Evolutionary conservation across 176 grass and related monocot species (phyloP).

Genomic region (Rhynchospora tenuis): DNA sequence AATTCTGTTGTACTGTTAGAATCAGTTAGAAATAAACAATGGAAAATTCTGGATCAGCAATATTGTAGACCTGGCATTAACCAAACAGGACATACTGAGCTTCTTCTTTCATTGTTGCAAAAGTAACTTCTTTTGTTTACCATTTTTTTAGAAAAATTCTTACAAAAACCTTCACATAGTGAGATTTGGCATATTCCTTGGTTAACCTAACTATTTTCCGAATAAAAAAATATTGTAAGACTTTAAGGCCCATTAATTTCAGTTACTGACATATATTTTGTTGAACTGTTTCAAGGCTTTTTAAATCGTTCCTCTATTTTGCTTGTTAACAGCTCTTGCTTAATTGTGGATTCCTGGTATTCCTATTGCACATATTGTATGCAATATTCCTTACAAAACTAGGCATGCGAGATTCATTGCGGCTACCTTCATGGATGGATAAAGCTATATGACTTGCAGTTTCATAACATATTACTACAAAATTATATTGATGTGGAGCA

Average conservation of each 20-base stretch:
- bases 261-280: not conserved
- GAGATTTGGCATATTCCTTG: not conserved
- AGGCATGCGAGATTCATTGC: constrained; percentile 64
- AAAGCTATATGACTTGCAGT: constrained; percentile 31
- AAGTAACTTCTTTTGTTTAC: not conserved
- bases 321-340: constrained; percentile 60
- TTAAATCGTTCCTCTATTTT: not conserved
- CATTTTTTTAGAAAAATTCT: not conserved
- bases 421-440: constrained; percentile 65
- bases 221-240: not conserved
- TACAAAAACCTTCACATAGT: not conserved
- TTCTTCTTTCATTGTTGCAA: not conserved
- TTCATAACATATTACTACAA: not conserved
- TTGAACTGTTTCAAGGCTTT: not conserved
- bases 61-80: not conserved
- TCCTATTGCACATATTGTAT: constrained; percentile 82
- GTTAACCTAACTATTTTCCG: too few relatives aligned
- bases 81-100: too few relatives aligned
- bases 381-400: constrained; percentile 71
- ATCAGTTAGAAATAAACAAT: not conserved
- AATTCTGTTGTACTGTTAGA: not conserved
- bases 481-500: not conserved
- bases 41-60: not conserved
- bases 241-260: not conserved
- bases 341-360: constrained; percentile 82